Evolutionary conservation across 805 yeast genomes (phyloP).

Genomic region (Wickerhamomyces tratensis): DNA sequence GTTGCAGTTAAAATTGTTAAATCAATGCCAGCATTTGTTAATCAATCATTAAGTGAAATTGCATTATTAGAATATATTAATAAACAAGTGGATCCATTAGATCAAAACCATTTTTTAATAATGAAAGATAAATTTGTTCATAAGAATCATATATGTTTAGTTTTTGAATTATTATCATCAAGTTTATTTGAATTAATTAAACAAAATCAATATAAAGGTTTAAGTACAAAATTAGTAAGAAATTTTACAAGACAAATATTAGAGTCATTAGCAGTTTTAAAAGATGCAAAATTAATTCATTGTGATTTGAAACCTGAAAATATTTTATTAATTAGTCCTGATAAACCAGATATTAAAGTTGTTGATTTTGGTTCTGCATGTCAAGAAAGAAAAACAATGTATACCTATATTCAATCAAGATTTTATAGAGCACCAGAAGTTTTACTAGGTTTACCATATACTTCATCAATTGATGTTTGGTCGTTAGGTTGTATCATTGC

Average conservation of each 20-base stretch:
- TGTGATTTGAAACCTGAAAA: conserved; percentile 98
- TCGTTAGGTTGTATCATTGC: conserved; percentile 90
- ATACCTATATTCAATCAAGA: conserved; percentile 86
- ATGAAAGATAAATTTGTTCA: conserved; percentile 86
- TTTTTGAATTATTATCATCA: conserved; percentile 80
- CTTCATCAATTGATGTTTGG: conserved; percentile 96
- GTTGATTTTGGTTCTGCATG: conserved; percentile 97
- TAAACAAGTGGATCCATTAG: conserved; percentile 55
- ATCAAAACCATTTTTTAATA: conserved; percentile 66
- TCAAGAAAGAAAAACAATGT: conserved; percentile 80
- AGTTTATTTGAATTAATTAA: conserved; percentile 85
- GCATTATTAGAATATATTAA: conserved; percentile 76
- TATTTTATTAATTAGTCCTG: conserved; percentile 69
- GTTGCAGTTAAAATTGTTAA: conserved; percentile 94
- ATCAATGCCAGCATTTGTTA: conserved; percentile 82
- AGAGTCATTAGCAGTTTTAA: conserved; percentile 72
- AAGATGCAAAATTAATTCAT: conserved; percentile 79
- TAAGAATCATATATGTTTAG: conserved; percentile 86
- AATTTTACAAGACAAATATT: conserved; percentile 72
- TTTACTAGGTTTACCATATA: conserved; percentile 82
- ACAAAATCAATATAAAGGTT: conserved; percentile 90
- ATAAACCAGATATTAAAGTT: conserved; percentile 62
- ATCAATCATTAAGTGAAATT: conserved; percentile 88
- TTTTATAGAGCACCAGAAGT: conserved; percentile 95
- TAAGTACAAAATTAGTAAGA: conserved; percentile 69